Evolutionary conservation across 139 green algal genomes (phyloP), one percentile per base, ranked within the genome.

Genomic region (Chlorella ohadii): DNA sequence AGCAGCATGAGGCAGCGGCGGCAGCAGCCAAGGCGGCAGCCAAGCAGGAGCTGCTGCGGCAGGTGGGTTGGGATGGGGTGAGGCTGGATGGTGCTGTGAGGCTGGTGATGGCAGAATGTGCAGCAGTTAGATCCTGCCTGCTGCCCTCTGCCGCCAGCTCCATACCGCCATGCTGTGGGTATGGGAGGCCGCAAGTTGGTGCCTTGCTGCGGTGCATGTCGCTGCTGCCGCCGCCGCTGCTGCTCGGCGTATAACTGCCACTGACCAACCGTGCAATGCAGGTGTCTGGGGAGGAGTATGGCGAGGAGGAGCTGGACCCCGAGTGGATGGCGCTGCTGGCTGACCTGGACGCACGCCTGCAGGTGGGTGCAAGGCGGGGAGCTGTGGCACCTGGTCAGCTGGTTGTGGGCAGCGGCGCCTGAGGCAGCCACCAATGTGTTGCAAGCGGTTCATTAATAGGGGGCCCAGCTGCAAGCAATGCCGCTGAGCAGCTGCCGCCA

Each of bases 31-130:
- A 84, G 79, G 56, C 59, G 25, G 65, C 79, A 7, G 47, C 77
- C 47, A 84, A 84, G 66, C 65, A 79, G 80, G 80, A 85, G 38
- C 68, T 85, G 56, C 70, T 85, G 51, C 67, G 72, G 80, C 68
- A 79, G 27, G 80, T 79, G 38, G 39, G 47, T 9, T 51, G 44
- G 44, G 44, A 51, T 6, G 44, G 44, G 44, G 51, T 59, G 51
- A 23, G 51, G 51, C 15, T 59, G 15, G 68, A 13, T 51, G 68
- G 6, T 47, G 67, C 6, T 9, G 15, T 3, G 17, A 13, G 67
- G 67, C 34, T 31, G 64, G 4, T 38, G 22, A 17, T 38, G 15
- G n/a, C n/a, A n/a, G n/a, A n/a, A n/a, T n/a, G n/a, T n/a, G n/a
- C n/a, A n/a, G n/a, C n/a, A n/a, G n/a, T n/a, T n/a, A n/a, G n/a